A percentile compares a stretch with the other conserved stretches of the same genome.
Evolutionary conservation across 139 green algal species (phyloP).

Genomic region (Chlorella ohadii): DNA sequence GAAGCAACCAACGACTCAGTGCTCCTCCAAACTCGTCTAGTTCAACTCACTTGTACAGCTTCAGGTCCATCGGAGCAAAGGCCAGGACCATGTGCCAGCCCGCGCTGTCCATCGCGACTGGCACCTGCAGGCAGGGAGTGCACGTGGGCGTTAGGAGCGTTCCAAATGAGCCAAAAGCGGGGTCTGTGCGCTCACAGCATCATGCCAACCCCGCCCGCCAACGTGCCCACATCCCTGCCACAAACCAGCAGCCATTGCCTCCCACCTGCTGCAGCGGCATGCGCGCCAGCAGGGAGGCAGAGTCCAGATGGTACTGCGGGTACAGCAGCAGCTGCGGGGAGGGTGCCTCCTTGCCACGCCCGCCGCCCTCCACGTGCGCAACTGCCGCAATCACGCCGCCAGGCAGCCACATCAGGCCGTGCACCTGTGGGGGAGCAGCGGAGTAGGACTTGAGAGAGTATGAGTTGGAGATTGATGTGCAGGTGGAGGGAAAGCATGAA

Average conservation of each 20-base stretch:
- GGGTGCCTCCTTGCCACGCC: not conserved
- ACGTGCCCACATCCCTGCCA: too few species aligned
- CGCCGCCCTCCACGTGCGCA: conserved; percentile 30
- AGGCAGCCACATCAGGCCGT: conserved; percentile 70
- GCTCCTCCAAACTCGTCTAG: too few species aligned
- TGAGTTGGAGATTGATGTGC: not conserved
- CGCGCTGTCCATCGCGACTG: conserved; percentile 84
- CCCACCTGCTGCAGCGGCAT: conserved; percentile 52
- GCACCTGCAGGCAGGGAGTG: conserved; percentile 56
- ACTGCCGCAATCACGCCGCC: conserved; percentile 50
- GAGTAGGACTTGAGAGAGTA: not conserved
- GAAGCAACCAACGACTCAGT: too few species aligned
- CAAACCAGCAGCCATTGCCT: too few species aligned
- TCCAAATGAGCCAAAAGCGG: too few species aligned
- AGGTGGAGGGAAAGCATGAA: not conserved
- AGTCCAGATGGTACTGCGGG: conserved; percentile 89
- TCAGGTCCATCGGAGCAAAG: conserved; percentile 80
- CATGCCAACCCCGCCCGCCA: too few species aligned
- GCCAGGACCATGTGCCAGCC: conserved; percentile 73
- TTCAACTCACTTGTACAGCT: conserved; percentile 77
- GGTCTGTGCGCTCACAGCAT: too few species aligned
- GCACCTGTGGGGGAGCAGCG: conserved; percentile 38
- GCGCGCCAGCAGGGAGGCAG: conserved; percentile 74
- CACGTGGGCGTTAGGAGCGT: too few species aligned
- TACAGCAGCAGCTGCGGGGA: conserved; percentile 83